Conservation (phyloP, 768 basidiomycete species). For the Chiua virens region DNA sequence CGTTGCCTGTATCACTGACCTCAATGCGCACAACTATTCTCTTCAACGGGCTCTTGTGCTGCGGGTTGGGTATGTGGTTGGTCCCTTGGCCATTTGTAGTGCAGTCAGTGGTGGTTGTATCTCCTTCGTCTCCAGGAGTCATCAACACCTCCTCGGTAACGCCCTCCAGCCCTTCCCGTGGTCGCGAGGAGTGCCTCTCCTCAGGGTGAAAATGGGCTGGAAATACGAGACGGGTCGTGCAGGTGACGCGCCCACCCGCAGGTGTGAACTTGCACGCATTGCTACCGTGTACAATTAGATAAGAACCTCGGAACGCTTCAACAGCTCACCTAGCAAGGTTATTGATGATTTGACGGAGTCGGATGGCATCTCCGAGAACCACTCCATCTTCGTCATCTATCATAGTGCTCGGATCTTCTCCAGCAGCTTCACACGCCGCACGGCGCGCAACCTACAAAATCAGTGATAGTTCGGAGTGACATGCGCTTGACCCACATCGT, state of each 20-base stretch:
- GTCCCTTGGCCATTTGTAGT: not conserved
- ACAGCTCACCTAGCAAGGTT: slow-evolving; percentile 69
- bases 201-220: slow-evolving; percentile 20
- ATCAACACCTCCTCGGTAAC: slow-evolving; percentile 24
- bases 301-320: not conserved
- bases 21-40: slow-evolving; percentile 83
- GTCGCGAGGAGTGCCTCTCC: not conserved
- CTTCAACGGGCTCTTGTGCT: slow-evolving; percentile 39
- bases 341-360: slow-evolving; percentile 77
- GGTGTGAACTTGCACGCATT: slow-evolving; percentile 84
- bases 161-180: slow-evolving; percentile 10
- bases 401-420: slow-evolving; percentile 35
- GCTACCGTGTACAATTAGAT: slow-evolving; percentile 32
- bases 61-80: not conserved
- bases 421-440: slow-evolving; percentile 60
- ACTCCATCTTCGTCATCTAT: slow-evolving; percentile 51
- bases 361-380: slow-evolving; percentile 83
- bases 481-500: slow-evolving; percentile 40
- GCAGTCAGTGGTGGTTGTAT: slow-evolving; percentile 9
- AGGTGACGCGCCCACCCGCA: slow-evolving; percentile 62
- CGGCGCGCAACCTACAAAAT: slow-evolving; percentile 51
- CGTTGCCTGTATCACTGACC: slow-evolving; percentile 73
- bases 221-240: slow-evolving; percentile 63
- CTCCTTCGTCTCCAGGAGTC: slow-evolving; percentile 35
- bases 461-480: not conserved